phyloP scores from a whole-genome alignment of 257 asterid genomes.

The Phtheirospermum japonicum region DNA sequence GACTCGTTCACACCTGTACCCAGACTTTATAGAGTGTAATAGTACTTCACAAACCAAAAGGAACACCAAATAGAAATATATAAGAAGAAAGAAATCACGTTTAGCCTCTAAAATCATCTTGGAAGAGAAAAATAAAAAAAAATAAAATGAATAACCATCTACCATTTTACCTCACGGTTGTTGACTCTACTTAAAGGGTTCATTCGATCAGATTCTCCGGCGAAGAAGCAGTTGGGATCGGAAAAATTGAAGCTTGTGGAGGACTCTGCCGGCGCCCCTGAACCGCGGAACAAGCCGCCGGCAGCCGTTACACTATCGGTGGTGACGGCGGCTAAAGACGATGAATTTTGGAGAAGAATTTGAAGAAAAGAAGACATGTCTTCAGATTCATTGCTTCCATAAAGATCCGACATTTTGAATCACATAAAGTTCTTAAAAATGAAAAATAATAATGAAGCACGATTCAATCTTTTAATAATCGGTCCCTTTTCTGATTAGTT shows the following conservation, averaged over 20 bases:
- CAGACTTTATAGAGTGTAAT: neutral
- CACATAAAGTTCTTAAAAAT: constrained; percentile 17
- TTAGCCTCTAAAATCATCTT: no score
- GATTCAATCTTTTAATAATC: constrained; percentile 12
- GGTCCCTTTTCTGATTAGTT: neutral
- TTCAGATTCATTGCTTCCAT: constrained; percentile 28
- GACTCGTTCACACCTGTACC: no score
- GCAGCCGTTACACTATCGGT: constrained; percentile 22
- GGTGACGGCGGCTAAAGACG: constrained; percentile 31
- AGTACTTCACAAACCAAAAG: neutral
- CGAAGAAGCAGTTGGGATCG: constrained; percentile 44
- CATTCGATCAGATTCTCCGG: constrained; percentile 44
- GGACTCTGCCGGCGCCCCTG: constrained; percentile 26
- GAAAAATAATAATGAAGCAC: neutral
- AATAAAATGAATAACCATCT: neutral
- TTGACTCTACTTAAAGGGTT: constrained; percentile 39
- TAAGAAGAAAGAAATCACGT: no score
- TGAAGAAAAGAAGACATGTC: constrained; percentile 50
- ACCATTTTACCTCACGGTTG: constrained; percentile 39
- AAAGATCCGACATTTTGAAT: constrained; percentile 65
- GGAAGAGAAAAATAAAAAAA: neutral
- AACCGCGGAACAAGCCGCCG: constrained; percentile 28
- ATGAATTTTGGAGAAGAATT: constrained; percentile 49
- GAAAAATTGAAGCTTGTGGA: constrained; percentile 50
- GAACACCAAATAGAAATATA: no score